Conservation (phyloP, 2,329 filamentous ascomycete genomes). For the Alternaria conjuncta region DNA sequence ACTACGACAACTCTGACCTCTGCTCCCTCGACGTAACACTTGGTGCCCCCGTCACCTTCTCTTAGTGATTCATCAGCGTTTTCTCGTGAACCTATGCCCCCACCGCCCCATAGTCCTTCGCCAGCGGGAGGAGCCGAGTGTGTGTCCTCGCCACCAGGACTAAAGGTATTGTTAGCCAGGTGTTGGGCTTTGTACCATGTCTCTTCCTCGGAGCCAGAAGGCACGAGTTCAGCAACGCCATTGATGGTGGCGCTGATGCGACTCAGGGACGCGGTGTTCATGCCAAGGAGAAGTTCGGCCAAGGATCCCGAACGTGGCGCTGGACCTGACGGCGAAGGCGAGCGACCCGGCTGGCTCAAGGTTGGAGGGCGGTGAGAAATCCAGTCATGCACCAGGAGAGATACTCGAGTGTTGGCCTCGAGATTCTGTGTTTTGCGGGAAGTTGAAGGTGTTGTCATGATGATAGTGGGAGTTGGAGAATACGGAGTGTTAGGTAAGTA, state of each 20-base stretch:
- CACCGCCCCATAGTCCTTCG: conserved; percentile 55
- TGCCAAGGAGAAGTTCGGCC: conserved; percentile 81
- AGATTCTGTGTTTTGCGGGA: conserved; percentile 85
- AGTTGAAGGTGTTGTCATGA: conserved; percentile 85
- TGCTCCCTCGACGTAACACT: conserved; percentile 77
- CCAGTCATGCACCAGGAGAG: conserved; percentile 97
- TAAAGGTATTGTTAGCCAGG: conserved; percentile 90
- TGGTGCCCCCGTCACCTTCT: conserved; percentile 57
- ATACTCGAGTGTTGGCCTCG: conserved; percentile 82
- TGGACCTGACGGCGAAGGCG: conserved; percentile 66
- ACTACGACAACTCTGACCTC: conserved; percentile 90
- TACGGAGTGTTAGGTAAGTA: conserved; percentile 80
- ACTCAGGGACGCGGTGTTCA: conserved; percentile 87
- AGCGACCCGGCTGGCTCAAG: conserved; percentile 59
- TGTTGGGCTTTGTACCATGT: conserved; percentile 82
- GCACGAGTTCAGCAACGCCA: conserved; percentile 78
- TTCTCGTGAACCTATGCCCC: conserved; percentile 49
- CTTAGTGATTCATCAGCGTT: conserved; percentile 48
- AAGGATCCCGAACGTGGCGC: conserved; percentile 68
- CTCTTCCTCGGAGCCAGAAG: conserved; percentile 79
- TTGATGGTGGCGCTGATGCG: conserved; percentile 94
- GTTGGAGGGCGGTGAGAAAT: conserved; percentile 89
- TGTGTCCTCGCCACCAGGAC: conserved; percentile 43
- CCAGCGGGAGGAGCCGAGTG: conserved; percentile 42
- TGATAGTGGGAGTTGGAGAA: conserved; percentile 71